phyloP scores from a whole-genome alignment of 805 yeast species.

The Lipomyces orientalis region DNA sequence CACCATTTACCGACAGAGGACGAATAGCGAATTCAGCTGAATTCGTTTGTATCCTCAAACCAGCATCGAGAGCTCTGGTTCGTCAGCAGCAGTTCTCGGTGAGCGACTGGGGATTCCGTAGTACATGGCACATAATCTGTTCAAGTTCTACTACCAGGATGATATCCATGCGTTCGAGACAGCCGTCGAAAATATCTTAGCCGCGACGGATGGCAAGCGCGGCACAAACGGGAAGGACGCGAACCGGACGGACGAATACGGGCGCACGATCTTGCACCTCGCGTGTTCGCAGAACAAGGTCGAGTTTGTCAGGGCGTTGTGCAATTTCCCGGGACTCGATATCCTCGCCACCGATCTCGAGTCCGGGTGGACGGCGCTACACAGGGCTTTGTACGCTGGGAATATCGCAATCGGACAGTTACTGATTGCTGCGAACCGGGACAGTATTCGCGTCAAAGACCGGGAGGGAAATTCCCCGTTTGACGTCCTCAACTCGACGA shows the following conservation, averaged over 20 bases:
- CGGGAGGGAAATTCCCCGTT: slow-evolving; percentile 74
- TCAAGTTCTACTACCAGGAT: slow-evolving; percentile 33
- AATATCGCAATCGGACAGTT: slow-evolving; percentile 60
- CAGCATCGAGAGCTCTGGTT: background rate
- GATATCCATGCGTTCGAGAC: slow-evolving; percentile 27
- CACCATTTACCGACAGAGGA: background rate
- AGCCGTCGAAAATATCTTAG: slow-evolving; percentile 14
- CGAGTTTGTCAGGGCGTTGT: slow-evolving; percentile 54
- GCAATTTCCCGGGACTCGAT: slow-evolving; percentile 57
- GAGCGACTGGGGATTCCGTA: background rate
- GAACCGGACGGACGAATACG: slow-evolving; percentile 34
- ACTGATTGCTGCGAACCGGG: slow-evolving; percentile 47
- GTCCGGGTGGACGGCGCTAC: slow-evolving; percentile 82
- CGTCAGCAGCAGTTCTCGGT: background rate
- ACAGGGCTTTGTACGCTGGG: slow-evolving; percentile 66
- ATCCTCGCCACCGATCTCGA: slow-evolving; percentile 64
- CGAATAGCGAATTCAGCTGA: background rate
- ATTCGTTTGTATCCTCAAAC: background rate
- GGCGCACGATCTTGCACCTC: slow-evolving; percentile 59
- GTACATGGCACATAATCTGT: slow-evolving; percentile 26
- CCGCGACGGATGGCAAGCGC: background rate
- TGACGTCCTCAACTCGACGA: slow-evolving; percentile 56
- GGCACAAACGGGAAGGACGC: slow-evolving; percentile 24
- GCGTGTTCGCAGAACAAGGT: slow-evolving; percentile 57
- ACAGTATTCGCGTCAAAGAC: slow-evolving; percentile 64